phyloP scores from a whole-genome alignment of 2,329 filamentous ascomycete genomes.

The Periconia sp. region DNA sequence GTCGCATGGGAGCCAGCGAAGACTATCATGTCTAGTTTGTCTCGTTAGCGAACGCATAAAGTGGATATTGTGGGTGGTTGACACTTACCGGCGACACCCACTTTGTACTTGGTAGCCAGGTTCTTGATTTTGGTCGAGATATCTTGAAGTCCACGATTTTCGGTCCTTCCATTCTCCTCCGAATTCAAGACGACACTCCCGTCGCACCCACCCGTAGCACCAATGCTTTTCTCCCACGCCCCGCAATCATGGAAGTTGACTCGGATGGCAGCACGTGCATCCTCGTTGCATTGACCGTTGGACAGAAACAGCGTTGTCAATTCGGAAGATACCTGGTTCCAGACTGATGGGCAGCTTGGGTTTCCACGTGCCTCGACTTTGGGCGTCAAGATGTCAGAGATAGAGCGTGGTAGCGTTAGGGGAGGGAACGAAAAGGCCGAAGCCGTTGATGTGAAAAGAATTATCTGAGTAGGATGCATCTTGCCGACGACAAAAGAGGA shows the following conservation, averaged over 20 bases:
- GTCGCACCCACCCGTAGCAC: slow-evolving; percentile 21
- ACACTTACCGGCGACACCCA: slow-evolving; percentile 35
- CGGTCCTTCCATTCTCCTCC: slow-evolving; percentile 17
- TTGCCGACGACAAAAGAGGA: neutral
- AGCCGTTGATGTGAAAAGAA: neutral
- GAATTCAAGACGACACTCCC: slow-evolving; percentile 25
- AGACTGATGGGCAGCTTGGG: neutral
- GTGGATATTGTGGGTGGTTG: neutral
- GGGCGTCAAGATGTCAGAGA: neutral
- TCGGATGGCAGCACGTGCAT: slow-evolving; percentile 24
- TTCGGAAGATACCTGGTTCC: neutral
- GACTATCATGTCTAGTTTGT: neutral
- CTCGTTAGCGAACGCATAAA: neutral
- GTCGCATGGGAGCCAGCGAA: neutral
- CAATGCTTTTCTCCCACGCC: slow-evolving; percentile 14
- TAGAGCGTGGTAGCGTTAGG: neutral
- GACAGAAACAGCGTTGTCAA: neutral
- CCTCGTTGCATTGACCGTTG: slow-evolving; percentile 23
- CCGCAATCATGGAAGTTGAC: slow-evolving; percentile 34
- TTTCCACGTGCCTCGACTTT: neutral
- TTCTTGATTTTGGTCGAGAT: slow-evolving; percentile 12
- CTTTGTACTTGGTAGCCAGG: slow-evolving; percentile 18
- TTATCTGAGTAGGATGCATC: neutral
- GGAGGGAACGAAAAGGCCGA: neutral
- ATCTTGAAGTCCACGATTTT: slow-evolving; percentile 25